Base-by-base conservation (phyloP, 2,329 filamentous ascomycete genomes). In the Macrophomina tecta region DNA sequence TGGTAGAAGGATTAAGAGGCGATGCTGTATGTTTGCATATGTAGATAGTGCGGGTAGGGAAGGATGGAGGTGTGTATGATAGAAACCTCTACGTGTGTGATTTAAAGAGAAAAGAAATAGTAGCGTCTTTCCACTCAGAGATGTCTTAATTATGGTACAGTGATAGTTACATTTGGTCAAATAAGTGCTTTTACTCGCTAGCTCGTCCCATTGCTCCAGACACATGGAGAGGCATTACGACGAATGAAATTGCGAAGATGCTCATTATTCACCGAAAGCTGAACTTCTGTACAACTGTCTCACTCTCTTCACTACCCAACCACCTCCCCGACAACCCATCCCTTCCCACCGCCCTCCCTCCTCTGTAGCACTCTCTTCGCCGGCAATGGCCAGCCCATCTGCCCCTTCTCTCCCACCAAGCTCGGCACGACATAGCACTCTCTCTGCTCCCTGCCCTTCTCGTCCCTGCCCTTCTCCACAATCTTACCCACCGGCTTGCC, bases 401-500 rank as follows among this genome's bases (percentile, higher is more conserved):
- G 87, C 0, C 84, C 80, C 68, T 85, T 87, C 73, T 93, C 91
- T 0, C 91, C 89, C 62, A 89, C 82, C 70, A 98, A 76, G 70
- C 89, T 90, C 56, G 94, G 90, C 70, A 94, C 87, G 2, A 97
- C 91, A 87, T 91, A 96, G 72, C 91, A 93, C 78, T 95, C 90
- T 58, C 94, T 86, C 69, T 81, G 80, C 72, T 82, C 83, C 40
- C 11, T 49, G 0, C 65, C 65, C 38, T 32, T 23, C 16, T 40
- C 56, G 58, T 79, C 76, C 0, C 81, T 82, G 11, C 77, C 80
- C 56, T 82, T 79, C 14, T 80, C 80, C 46, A 80, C 81, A 69
- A 91, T 86, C 82, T 95, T 94, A 72, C 95, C 95, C 75, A 97
- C 89, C 0, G 95, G 94, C 82, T 98, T 98, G 3, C 93, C 92